phyloP scores from a whole-genome alignment of 352 stramenopile species.

The Blastocystis sp. region DNA sequence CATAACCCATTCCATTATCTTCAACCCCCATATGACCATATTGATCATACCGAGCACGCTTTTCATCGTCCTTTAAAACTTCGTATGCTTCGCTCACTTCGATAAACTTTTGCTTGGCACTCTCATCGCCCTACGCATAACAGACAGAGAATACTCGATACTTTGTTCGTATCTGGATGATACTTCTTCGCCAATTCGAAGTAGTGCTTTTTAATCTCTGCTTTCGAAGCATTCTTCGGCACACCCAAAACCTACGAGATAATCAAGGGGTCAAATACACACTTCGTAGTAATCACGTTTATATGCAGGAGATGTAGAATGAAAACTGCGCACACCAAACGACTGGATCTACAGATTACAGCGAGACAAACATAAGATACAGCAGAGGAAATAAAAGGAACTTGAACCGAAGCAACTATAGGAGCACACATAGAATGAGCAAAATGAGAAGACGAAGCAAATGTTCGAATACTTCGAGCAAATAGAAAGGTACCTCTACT shows the following conservation, averaged over 20 bases:
- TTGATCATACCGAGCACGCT: slow-evolving; percentile 79
- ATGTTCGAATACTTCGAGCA: not conserved
- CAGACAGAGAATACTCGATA: not conserved
- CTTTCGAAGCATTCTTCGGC: slow-evolving; percentile 74
- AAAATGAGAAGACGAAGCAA: not conserved
- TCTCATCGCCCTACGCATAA: slow-evolving; percentile 69
- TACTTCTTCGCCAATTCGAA: slow-evolving; percentile 87
- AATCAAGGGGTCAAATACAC: not conserved
- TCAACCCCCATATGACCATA: slow-evolving; percentile 79
- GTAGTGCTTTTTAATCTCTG: slow-evolving; percentile 88
- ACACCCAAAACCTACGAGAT: slow-evolving; percentile 72
- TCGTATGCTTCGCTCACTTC: slow-evolving; percentile 82
- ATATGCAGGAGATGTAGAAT: not conserved
- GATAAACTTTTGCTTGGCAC: slow-evolving; percentile 81
- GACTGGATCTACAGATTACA: not conserved
- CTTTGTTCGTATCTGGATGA: slow-evolving; percentile 85
- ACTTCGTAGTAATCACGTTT: slow-evolving; percentile 80
- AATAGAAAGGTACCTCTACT: not conserved
- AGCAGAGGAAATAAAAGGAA: not conserved
- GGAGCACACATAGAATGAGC: not conserved
- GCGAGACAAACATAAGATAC: not conserved
- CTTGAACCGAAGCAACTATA: not conserved
- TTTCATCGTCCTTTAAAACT: slow-evolving; percentile 79
- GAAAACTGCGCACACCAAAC: not conserved
- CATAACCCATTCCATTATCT: slow-evolving; percentile 71